Evolutionary conservation across 2,329 filamentous ascomycete species (phyloP).

Genomic region (Cytospora leucostoma): DNA sequence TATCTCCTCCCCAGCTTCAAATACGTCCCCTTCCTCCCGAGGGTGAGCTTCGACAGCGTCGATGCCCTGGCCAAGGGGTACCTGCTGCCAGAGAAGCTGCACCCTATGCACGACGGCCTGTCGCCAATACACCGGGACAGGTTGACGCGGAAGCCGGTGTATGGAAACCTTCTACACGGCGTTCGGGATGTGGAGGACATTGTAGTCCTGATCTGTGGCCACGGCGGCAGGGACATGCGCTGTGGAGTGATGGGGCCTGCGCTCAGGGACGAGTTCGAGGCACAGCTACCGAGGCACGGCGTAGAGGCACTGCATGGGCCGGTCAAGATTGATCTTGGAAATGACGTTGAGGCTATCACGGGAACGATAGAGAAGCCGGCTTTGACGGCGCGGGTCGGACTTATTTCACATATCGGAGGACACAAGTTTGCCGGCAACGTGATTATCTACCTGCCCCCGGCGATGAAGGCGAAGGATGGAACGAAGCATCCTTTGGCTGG

Average conservation of each 20-base stretch:
- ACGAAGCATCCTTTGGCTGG: constrained; percentile 62
- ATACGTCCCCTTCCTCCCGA: constrained; percentile 72
- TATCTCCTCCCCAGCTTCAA: constrained; percentile 84
- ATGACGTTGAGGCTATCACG: constrained; percentile 30
- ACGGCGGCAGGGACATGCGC: constrained; percentile 76
- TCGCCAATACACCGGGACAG: constrained; percentile 59
- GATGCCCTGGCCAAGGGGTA: constrained; percentile 65
- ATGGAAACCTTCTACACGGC: constrained; percentile 52
- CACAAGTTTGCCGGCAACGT: constrained; percentile 87
- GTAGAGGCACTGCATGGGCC: constrained; percentile 51
- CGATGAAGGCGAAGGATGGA: constrained; percentile 42
- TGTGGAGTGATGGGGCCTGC: constrained; percentile 81
- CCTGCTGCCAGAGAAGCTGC: constrained; percentile 63
- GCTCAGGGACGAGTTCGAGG: constrained; percentile 69
- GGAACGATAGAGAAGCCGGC: constrained; percentile 27
- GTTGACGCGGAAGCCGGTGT: constrained; percentile 53
- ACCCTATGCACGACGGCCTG: constrained; percentile 61
- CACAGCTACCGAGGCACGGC: constrained; percentile 53
- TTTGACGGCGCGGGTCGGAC: constrained; percentile 59
- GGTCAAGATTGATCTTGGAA: constrained; percentile 42
- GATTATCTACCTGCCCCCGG: constrained; percentile 74
- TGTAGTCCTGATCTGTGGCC: constrained; percentile 84
- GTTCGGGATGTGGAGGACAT: constrained; percentile 67
- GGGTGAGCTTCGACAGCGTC: constrained; percentile 57
- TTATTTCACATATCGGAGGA: constrained; percentile 79